Conservation (phyloP, 1,284 basidiomycete species). For the Sphaerobolus stellatus region DNA sequence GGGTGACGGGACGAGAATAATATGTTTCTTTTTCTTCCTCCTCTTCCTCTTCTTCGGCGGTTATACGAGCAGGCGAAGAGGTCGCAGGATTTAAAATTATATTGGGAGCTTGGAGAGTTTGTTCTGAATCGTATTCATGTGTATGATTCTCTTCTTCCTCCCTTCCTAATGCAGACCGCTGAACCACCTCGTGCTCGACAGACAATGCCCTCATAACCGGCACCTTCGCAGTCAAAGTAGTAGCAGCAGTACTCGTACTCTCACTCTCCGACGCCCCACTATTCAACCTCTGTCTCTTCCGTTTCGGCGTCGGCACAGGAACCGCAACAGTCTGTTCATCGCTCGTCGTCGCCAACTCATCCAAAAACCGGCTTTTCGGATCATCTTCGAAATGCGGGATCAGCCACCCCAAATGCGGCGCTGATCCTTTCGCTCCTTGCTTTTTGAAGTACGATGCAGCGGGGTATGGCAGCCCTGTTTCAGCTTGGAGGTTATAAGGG, state of each 20-base stretch:
- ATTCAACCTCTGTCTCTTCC: constrained; percentile 48
- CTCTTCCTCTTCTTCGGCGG: neutral
- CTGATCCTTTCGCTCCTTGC: constrained; percentile 15
- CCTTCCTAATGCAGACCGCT: neutral
- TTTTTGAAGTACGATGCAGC: constrained; percentile 40
- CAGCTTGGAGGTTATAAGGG: constrained; percentile 52
- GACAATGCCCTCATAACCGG: neutral
- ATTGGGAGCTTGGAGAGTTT: constrained; percentile 3
- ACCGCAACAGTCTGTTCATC: constrained; percentile 55
- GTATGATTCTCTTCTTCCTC: neutral
- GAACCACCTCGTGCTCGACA: neutral
- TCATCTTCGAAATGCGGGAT: constrained; percentile 92
- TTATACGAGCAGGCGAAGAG: constrained; percentile 3
- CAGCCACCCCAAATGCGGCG: constrained; percentile 58
- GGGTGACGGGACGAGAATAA: constrained; percentile 7
- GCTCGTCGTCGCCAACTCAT: constrained; percentile 76
- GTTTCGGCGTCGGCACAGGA: constrained; percentile 45
- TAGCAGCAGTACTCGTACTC: neutral
- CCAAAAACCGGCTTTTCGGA: constrained; percentile 88
- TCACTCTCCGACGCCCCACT: constrained; percentile 5
- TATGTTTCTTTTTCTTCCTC: no score
- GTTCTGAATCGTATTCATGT: neutral
- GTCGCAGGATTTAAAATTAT: constrained; percentile 9
- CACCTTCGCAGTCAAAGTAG: neutral
- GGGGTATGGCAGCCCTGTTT: constrained; percentile 56